phyloP scores from a whole-genome alignment of 148 eudicot species.

The Vaccinium darrowii region DNA sequence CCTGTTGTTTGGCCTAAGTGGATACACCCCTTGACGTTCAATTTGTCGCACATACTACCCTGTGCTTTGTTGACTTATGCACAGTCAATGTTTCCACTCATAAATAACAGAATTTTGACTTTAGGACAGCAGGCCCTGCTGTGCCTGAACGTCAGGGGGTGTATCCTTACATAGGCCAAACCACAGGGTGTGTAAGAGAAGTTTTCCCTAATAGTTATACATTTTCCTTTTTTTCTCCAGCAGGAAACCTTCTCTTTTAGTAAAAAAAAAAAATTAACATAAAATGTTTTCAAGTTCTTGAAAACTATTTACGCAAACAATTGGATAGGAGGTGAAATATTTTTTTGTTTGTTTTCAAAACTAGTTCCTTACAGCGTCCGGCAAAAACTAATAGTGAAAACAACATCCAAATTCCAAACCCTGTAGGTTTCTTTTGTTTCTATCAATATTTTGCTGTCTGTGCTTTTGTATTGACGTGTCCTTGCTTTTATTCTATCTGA shows the following conservation, averaged over 20 bases:
- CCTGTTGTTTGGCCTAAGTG: too few relatives aligned
- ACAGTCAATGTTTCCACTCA: too few relatives aligned
- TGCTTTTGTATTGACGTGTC: neutral
- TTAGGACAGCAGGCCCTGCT: too few relatives aligned
- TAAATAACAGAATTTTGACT: too few relatives aligned
- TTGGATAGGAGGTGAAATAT: neutral
- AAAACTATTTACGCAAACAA: neutral
- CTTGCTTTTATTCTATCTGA: slow-evolving; percentile 13
- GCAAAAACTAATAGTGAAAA: neutral
- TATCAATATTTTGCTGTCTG: neutral
- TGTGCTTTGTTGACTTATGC: too few relatives aligned
- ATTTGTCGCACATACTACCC: too few relatives aligned
- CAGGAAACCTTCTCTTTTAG: neutral
- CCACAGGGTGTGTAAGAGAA: too few relatives aligned
- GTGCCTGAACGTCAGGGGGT: too few relatives aligned
- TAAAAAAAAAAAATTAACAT: neutral
- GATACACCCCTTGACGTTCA: too few relatives aligned
- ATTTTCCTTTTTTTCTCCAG: neutral
- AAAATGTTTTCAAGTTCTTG: neutral
- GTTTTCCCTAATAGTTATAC: neutral
- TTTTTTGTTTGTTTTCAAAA: neutral
- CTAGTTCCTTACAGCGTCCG: neutral
- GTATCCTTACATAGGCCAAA: too few relatives aligned
- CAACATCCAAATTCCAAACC: neutral
- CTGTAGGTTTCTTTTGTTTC: neutral